Evolutionary conservation across 768 basidiomycete genomes (phyloP).

Genomic region (Serendipita vermifera): DNA sequence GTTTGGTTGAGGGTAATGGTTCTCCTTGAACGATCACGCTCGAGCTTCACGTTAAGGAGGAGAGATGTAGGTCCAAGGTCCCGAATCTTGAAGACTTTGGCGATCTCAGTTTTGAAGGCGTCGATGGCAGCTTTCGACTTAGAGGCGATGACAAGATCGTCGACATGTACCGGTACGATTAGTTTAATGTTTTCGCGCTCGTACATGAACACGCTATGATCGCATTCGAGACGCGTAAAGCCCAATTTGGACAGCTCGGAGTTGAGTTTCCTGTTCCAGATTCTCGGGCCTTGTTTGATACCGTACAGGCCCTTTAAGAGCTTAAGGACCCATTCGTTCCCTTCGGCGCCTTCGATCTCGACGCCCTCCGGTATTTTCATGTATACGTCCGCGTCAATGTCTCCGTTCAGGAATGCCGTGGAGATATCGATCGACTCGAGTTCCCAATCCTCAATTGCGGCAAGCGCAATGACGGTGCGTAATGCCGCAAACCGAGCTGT

Average conservation of each 20-base stretch:
- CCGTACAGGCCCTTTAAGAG: conserved; percentile 10
- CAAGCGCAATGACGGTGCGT: conserved; percentile 20
- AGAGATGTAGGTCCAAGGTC: conserved; percentile 15
- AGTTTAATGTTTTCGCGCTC: no score
- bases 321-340: neutral
- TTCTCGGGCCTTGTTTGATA: conserved; percentile 10
- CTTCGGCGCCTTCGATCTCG: neutral
- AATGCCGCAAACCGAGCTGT: conserved; percentile 18
- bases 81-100: conserved; percentile 14
- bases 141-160: no score
- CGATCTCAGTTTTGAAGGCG: conserved; percentile 8
- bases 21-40: conserved; percentile 16
- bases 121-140: neutral
- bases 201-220: no score
- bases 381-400: conserved; percentile 21
- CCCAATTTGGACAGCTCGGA: no score
- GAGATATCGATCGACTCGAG: conserved; percentile 11
- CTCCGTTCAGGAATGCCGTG: conserved; percentile 13
- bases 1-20: neutral
- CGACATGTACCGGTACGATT: no score
- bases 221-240: no score
- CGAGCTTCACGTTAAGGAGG: conserved; percentile 18
- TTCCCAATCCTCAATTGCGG: conserved; percentile 16
- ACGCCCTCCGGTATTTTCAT: conserved; percentile 20
- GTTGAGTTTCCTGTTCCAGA: no score